Base-by-base conservation (phyloP, 208 protist species). In the Cochliopodium minus region DNA sequence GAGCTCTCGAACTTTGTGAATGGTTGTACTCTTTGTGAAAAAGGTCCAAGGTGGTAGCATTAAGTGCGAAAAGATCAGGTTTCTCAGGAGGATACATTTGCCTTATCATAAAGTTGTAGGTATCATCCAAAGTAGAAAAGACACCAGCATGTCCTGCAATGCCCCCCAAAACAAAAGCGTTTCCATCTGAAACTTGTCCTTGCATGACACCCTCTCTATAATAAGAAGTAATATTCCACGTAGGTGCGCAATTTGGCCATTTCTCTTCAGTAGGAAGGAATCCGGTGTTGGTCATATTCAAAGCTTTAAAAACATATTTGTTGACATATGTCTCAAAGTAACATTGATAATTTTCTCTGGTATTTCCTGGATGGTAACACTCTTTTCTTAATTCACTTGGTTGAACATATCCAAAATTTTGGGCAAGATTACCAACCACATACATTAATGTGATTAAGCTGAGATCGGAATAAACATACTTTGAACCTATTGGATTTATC, bases 401-500 rank as follows among this genome's bases (percentile, higher is more conserved):
- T n/a, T n/a, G n/a, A 15, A n/a, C 25, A 32, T 25, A 7, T 45
- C 17, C 39, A 9, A 45, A 45, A 43, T 43, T 17, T 17, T 42
- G 34, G 5, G 52, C 65, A 15, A 77, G 29, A 17, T 47, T 23
- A 48, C 76, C 76, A 39, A 70, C 54, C n/a, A 77, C 61, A 56
- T 62, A 73, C 64, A 73, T 72, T 29, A 76, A 43, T 11, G 76
- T 77, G 35, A 81, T 81, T 54, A 81, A 74, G 33, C 29, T 54
- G 15, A 74, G 35, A 53, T 80, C 73, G 30, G 52, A 66, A 46
- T 81, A 81, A n/a, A 72, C 63, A 59, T 70, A 81, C 1, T 39
- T 55, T 22, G 35, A 11, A 25, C 74, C 74, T 45, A 67, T 43
- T 22, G 54, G 49, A 40, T 73, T 68, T 17, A 49, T 25, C 20